Percentiles rank a stretch among this genome's conserved stretches.
Conservation (phyloP, 169 alveolate species). For the Babesia bigemina region DNA sequence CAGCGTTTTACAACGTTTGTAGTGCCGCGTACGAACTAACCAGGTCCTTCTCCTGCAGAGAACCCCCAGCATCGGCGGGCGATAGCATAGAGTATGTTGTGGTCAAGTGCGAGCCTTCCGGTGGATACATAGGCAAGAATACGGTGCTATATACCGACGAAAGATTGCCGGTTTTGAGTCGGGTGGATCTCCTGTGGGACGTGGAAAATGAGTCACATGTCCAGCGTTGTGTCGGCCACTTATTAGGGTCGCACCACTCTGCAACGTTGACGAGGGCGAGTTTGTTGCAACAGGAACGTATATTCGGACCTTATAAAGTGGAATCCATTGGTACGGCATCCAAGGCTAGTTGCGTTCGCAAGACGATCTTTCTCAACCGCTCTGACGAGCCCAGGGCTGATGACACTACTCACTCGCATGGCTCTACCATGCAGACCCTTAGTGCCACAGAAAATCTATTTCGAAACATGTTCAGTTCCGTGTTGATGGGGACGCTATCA, state of each 20-base stretch:
- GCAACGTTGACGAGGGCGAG: neutral
- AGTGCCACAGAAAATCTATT: neutral
- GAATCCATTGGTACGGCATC: neutral
- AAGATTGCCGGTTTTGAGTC: constrained; percentile 14
- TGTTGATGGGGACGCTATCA: constrained; percentile 8
- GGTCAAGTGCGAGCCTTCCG: constrained; percentile 58
- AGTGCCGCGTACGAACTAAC: constrained; percentile 11
- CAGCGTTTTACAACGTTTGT: neutral
- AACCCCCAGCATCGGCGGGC: neutral
- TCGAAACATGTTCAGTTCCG: neutral
- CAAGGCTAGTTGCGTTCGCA: constrained; percentile 1
- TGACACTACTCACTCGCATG: neutral
- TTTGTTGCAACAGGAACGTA: neutral
- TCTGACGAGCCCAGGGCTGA: neutral
- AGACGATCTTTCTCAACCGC: constrained; percentile 22
- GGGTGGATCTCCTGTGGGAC: constrained; percentile 42
- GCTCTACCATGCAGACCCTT: neutral
- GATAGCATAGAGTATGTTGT: constrained; percentile 19
- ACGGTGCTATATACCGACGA: constrained; percentile 50
- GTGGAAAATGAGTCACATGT: constrained; percentile 13
- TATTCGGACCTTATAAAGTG: constrained; percentile 29
- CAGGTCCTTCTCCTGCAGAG: neutral
- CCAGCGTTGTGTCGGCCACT: constrained; percentile 6
- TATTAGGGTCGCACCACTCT: neutral
- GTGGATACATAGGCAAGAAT: constrained; percentile 42